Evolutionary conservation across 2,329 filamentous ascomycete species (phyloP), one percentile per base, ranked within the genome.

Genomic region (Thelonectria olida): DNA sequence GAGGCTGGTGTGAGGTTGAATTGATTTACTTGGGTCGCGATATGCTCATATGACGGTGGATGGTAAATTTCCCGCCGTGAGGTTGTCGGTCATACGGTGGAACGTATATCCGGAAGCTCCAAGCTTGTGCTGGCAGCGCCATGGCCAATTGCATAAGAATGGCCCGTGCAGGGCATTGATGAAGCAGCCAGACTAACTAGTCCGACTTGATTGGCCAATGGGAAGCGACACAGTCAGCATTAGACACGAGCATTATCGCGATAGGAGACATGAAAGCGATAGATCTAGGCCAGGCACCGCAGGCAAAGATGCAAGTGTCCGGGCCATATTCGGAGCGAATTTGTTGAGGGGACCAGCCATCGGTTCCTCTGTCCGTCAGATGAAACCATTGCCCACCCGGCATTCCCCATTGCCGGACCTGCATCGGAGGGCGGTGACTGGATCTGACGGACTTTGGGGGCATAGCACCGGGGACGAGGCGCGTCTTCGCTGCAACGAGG

Each of bases 51-150:
- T 61, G 58, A 61, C 61, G 60, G 41, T 62, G 59, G 36, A 45
- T 64, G 57, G 60, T 62, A 71, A 72, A 71, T 72, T 72, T 72
- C 65, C 69, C 48, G 58, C 55, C 22, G 38, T 15, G 58, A 54
- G 20, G 65, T 58, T 61, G 42, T 49, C 54, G 61, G 64, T 9
- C 10, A 1, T 8, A 7, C 67, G 69, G 69, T 49, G 49, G 63
- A 72, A 72, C 56, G 47, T 69, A 58, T 51, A 12, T 49, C 69
- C 69, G 69, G 8, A 3, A 39, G 47, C 10, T 54, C 52, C 50
- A 57, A 58, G 57, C 50, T 20, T 28, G n/a, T 67, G 58, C 34
- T 27, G 36, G 4, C 22, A 19, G 9, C 22, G 22, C 20, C 10
- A 27, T n/a, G 20, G 23, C 23, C 13, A 47, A 20, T 13, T 47